Evolutionary conservation across 78 protist genomes (phyloP), one percentile per base, ranked within the genome.

Genomic region (Dictyostelium firmibasis): DNA sequence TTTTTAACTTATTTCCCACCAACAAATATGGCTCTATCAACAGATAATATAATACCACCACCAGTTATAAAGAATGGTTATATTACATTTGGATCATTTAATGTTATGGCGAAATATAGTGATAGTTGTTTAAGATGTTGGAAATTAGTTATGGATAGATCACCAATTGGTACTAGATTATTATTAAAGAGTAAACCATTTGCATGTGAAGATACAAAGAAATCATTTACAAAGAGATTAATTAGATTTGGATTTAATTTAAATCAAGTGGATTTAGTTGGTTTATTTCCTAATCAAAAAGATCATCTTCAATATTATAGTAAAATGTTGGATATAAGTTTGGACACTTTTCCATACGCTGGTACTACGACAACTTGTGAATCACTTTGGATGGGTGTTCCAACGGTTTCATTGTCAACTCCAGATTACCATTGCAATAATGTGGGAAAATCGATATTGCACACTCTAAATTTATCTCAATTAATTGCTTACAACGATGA

Each of bases 41-140:
- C n/a, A n/a, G n/a, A n/a, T n/a, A n/a, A n/a, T n/a, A n/a, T n/a
- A n/a, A n/a, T n/a, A n/a, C 92, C 85, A 3, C 72, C 75, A 27
- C 93, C 96, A 41, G 62, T 44, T 44, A 31, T n/a, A 25, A 75
- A 43, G 20, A 96, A 92, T 85, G 95, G 84, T 6, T 97, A 86
- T 69, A 85, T 95, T 9, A 95, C 97, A 25, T 95, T 97, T 70
- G 98, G 98, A 29, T 84, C 93, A 47, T 97, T 93, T 96, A 97
- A 97, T 91, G 92, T 93, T 43, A 27, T 97, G 81, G 85, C 97
- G 20, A 97, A 88, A 74, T 91, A 91, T 72, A 89, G 78, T 25
- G 92, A 75, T n/a, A 18, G 16, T 23, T 86, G 92, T 41, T 62
- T 91, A 27, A 36, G 36, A 43, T 36, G 43, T 44, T 94, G 97